Evolutionary conservation across 345 rosid genomes (phyloP), one percentile per base, ranked within the genome.

Genomic region (Rhodamnia rubescens): DNA sequence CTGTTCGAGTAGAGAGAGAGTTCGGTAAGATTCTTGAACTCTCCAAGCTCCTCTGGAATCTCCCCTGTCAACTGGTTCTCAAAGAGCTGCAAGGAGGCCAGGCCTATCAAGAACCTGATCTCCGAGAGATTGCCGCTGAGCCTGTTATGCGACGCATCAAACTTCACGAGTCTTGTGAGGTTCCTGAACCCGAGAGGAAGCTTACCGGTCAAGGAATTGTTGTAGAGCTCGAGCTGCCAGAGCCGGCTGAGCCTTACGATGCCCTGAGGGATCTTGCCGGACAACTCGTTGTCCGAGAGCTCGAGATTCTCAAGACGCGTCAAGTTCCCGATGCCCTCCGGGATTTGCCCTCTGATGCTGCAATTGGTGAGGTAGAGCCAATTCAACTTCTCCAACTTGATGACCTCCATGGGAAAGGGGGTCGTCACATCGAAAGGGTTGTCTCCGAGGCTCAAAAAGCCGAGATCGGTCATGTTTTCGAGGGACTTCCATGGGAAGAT

Each of bases 361-460:
- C 92, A 92, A 86, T 95, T 95, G 36, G 94, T 87, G 15, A 96
- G 88, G 81, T 94, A 96, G 83, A 95, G 87, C 98, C 97, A 94
- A 51, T 89, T 86, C 87, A 96, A 83, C 42, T 89, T 90, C 8
- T 90, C 86, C 83, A 96, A 92, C 84, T 86, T 92, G 16, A 89
- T 21, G 50, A 94, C 87, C 88, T 93, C 98, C 80, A 8, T 6
- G 2, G 99, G 97, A 84, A 95, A 94, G 20, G 92, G 92, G 84
- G 69, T 69, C 18, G 80, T 85, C 13, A 87, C 80, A 53, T 88
- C 88, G 54, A 96, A 94, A 18, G 83, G 89, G 56, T 94, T 96
- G 88, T 96, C 98, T 16, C 98, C 98, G 3, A 95, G 87, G 90
- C 98, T 96, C 85, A 96, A 85, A 86, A 93, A 93, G 53, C 84